phyloP scores from a whole-genome alignment of 139 green algal species.

The Chlorokybus atmophyticus region DNA sequence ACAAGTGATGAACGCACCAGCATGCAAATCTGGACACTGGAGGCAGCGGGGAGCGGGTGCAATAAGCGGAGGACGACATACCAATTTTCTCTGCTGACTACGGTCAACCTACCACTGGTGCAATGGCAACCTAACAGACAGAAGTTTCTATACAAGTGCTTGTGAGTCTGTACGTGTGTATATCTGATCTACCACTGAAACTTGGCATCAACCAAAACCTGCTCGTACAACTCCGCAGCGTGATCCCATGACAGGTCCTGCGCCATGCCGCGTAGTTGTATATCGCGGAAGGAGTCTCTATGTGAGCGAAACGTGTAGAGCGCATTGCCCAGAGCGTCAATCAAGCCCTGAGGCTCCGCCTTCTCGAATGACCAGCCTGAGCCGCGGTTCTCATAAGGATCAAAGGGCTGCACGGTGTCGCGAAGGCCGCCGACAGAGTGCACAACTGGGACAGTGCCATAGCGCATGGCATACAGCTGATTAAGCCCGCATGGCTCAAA shows the following conservation, averaged over 20 bases:
- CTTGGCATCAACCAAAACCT: conserved; percentile 79
- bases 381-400: conserved; percentile 31
- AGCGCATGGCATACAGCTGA: conserved; percentile 56
- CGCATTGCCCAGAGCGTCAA: conserved; percentile 30
- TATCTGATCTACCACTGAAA: conserved; percentile 43
- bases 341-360: conserved; percentile 13
- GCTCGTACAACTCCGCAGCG: conserved; percentile 78
- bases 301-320: conserved; percentile 31
- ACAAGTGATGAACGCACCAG: no score
- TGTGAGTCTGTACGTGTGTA: no score
- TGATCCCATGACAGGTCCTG: conserved; percentile 82
- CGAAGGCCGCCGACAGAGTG: conserved; percentile 64
- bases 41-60: no score
- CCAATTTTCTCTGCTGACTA: no score
- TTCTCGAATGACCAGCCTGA: conserved; percentile 35
- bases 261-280: conserved; percentile 54
- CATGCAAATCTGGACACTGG: no score
- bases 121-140: no score
- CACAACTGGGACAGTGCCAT: conserved; percentile 74
- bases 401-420: conserved; percentile 42
- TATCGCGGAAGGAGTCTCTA: conserved; percentile 11
- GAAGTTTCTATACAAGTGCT: no score
- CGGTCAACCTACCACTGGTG: no score
- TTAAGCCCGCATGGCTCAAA: conserved; percentile 87
- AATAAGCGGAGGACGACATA: no score